A percentile compares a stretch with the other conserved stretches of the same genome.
phyloP scores from a whole-genome alignment of 1,284 basidiomycete species.

The Irpex sp. region DNA sequence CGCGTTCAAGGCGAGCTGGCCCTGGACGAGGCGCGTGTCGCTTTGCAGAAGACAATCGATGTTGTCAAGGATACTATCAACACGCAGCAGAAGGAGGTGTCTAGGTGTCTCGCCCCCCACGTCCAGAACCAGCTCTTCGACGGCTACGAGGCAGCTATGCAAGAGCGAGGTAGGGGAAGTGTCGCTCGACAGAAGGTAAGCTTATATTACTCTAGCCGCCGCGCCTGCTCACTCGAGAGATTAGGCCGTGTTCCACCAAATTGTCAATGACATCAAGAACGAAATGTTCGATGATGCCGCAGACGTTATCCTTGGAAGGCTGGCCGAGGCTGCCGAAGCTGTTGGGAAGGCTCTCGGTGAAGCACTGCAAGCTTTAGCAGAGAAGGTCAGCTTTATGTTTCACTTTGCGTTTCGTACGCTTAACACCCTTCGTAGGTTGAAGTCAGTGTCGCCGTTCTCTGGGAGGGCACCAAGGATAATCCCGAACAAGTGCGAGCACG shows the following conservation, averaged over 20 bases:
- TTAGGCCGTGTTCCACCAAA: conserved; percentile 45
- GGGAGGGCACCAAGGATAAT: conserved; percentile 50
- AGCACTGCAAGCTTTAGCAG: conserved; percentile 44
- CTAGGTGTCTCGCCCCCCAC: conserved; percentile 53
- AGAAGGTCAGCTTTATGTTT: conserved; percentile 40
- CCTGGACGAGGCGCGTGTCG: conserved; percentile 47
- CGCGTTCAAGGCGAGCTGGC: conserved; percentile 34
- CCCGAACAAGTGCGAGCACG: conserved; percentile 40
- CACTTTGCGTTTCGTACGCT: background rate
- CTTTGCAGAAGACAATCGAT: conserved; percentile 44
- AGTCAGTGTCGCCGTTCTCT: conserved; percentile 55
- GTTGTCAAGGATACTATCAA: conserved; percentile 47
- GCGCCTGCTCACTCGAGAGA: background rate
- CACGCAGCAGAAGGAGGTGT: conserved; percentile 55
- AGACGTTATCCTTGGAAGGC: conserved; percentile 43
- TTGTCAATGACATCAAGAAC: conserved; percentile 39
- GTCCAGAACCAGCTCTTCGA: conserved; percentile 46
- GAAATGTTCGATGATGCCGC: conserved; percentile 51
- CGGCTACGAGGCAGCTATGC: conserved; percentile 50
- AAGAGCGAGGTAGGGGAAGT: conserved; percentile 50
- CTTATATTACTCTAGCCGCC: background rate
- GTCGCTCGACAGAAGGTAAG: conserved; percentile 58
- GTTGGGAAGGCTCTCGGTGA: conserved; percentile 46
- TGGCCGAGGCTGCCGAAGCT: conserved; percentile 43
- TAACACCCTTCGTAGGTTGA: conserved; percentile 40